Evolutionary conservation across 78 protist genomes (phyloP).

Genomic region (Planoprotostelium fungivorum): DNA sequence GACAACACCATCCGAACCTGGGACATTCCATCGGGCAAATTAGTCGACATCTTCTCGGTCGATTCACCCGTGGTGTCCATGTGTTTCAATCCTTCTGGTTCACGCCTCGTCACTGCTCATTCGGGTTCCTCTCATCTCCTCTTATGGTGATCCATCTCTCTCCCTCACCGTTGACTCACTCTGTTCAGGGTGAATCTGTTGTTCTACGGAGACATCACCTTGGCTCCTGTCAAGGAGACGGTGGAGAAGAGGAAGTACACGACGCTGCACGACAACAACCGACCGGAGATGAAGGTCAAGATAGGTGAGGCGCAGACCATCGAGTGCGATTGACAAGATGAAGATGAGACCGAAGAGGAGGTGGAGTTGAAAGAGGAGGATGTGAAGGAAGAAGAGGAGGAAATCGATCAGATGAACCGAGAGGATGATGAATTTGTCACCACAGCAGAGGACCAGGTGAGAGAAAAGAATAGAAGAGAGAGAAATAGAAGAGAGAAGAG

Average conservation of each 20-base stretch:
- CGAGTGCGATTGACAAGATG: neutral
- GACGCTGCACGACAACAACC: neutral
- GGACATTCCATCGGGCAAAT: constrained; percentile 53
- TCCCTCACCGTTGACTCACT: constrained; percentile 27
- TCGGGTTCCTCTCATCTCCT: constrained; percentile 15
- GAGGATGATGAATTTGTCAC: neutral
- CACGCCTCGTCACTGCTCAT: constrained; percentile 51
- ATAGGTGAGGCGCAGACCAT: neutral
- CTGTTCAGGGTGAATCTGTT: neutral
- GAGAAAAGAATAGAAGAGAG: neutral
- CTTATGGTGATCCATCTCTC: constrained; percentile 60
- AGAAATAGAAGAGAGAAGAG: neutral
- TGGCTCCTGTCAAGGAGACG: constrained; percentile 5
- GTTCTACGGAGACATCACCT: neutral
- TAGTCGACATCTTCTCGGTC: constrained; percentile 59
- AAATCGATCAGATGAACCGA: neutral
- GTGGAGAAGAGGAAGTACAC: neutral
- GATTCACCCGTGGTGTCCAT: constrained; percentile 31
- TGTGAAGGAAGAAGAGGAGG: constrained; percentile 7
- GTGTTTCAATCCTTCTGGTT: constrained; percentile 37
- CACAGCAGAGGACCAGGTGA: neutral
- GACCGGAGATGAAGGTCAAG: neutral
- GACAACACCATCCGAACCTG: constrained; percentile 27
- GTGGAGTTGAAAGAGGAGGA: constrained; percentile 14
- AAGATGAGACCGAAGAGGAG: constrained; percentile 5